phyloP scores from a whole-genome alignment of 2,329 filamentous ascomycete genomes.

The Colletotrichum echinochloae region DNA sequence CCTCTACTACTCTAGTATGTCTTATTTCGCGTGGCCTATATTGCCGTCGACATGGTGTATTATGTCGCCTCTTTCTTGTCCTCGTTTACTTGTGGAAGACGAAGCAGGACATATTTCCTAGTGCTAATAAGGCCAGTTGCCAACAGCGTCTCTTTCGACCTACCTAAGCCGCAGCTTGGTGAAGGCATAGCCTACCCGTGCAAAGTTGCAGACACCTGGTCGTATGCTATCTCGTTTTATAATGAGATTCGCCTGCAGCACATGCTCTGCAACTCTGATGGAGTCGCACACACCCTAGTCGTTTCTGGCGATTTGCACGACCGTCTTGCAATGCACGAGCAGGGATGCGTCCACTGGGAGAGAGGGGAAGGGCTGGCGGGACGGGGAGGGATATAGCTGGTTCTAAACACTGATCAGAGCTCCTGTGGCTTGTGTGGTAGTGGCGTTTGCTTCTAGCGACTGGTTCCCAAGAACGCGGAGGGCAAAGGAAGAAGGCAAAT shows the following conservation, averaged over 20 bases:
- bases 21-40: neutral
- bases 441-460: neutral
- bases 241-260: slow-evolving; percentile 22
- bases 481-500: slow-evolving; percentile 18
- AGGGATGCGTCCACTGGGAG: slow-evolving; percentile 29
- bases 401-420: slow-evolving; percentile 30
- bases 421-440: slow-evolving; percentile 17
- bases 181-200: neutral
- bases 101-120: neutral
- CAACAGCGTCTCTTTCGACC: neutral
- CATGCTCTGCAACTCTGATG: slow-evolving; percentile 8
- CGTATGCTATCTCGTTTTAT: slow-evolving; percentile 11
- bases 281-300: slow-evolving; percentile 16
- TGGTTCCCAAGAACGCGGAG: slow-evolving; percentile 1
- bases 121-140: neutral
- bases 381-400: slow-evolving; percentile 13
- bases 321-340: slow-evolving; percentile 26
- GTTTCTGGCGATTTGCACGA: slow-evolving; percentile 30
- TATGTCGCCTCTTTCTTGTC: neutral
- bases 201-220: slow-evolving; percentile 16
- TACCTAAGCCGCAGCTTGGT: neutral
- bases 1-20: neutral
- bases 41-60: neutral
- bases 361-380: slow-evolving; percentile 4
- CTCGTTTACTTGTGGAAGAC: neutral